Evolutionary conservation across 2,329 filamentous ascomycete species (phyloP).

Genomic region (Penicillium sp.): DNA sequence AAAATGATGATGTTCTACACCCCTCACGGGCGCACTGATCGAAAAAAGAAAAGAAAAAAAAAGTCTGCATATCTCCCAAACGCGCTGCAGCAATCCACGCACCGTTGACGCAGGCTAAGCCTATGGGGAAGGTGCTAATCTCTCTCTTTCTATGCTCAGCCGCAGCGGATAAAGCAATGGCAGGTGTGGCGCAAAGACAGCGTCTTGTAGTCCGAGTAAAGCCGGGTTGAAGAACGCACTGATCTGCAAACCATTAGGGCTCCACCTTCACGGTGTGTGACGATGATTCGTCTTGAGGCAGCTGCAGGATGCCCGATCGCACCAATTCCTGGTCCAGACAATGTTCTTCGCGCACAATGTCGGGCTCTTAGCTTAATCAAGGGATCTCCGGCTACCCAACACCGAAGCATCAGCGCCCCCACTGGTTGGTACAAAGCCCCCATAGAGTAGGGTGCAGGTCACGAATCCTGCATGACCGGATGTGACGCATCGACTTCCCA

Average conservation of each 20-base stretch:
- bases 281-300: constrained; percentile 8
- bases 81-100: not conserved
- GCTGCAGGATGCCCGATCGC: constrained; percentile 13
- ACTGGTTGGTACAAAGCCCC: not conserved
- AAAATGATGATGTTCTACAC: not conserved
- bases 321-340: constrained; percentile 1
- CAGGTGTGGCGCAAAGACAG: constrained; percentile 16
- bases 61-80: not conserved
- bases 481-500: constrained; percentile 15
- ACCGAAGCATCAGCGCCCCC: not conserved
- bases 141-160: constrained; percentile 5
- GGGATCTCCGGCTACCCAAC: not conserved
- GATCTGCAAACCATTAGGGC: constrained; percentile 12
- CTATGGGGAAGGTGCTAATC: not conserved
- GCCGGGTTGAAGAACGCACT: constrained; percentile 5
- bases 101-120: not conserved
- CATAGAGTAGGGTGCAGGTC: constrained; percentile 7
- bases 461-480: constrained; percentile 13
- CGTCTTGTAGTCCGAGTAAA: constrained; percentile 12
- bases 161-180: constrained; percentile 7
- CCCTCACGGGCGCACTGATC: not conserved
- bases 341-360: not conserved
- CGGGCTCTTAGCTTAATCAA: not conserved
- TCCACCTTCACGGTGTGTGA: not conserved
- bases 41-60: not conserved